Percentiles rank a stretch among this genome's conserved stretches.
phyloP scores from a whole-genome alignment of 225 moss, liverwort and hornwort species.

The Neckera pumila region DNA sequence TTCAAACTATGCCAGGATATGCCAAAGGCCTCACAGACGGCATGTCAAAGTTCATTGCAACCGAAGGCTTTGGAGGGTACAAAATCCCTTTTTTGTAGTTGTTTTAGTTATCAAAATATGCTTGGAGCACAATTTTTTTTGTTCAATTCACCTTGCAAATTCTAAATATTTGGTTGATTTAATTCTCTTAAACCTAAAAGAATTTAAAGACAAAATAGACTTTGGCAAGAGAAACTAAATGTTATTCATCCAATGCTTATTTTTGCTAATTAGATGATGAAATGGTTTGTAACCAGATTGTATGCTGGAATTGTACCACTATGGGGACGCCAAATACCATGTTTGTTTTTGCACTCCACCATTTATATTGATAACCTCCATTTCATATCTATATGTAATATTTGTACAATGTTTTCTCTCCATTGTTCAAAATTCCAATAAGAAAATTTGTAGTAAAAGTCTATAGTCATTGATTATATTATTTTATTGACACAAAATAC shows the following conservation, averaged over 20 bases:
- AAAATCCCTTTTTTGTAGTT: background rate
- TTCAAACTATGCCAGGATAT: slow-evolving; percentile 75
- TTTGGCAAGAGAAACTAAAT: background rate
- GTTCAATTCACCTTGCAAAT: background rate
- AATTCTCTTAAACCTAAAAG: background rate
- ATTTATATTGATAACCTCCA: background rate
- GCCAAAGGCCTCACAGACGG: slow-evolving; percentile 67
- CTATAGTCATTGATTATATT: background rate
- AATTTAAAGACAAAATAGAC: background rate
- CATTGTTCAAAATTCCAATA: background rate
- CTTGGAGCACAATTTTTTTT: background rate
- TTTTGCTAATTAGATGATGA: background rate
- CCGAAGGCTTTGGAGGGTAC: slow-evolving; percentile 61
- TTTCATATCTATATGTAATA: background rate
- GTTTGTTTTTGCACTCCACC: background rate
- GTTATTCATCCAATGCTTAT: background rate
- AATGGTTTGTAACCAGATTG: slow-evolving; percentile 17
- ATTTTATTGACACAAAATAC: background rate
- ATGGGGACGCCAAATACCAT: slow-evolving; percentile 96
- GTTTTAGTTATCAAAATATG: background rate
- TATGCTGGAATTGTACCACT: slow-evolving; percentile 75
- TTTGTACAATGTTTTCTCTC: background rate
- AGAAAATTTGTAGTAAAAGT: background rate
- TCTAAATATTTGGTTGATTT: background rate
- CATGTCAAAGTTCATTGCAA: slow-evolving; percentile 54